Base-by-base conservation (phyloP, 441 rosid genomes). In the Pelargonium fulgidum region DNA sequence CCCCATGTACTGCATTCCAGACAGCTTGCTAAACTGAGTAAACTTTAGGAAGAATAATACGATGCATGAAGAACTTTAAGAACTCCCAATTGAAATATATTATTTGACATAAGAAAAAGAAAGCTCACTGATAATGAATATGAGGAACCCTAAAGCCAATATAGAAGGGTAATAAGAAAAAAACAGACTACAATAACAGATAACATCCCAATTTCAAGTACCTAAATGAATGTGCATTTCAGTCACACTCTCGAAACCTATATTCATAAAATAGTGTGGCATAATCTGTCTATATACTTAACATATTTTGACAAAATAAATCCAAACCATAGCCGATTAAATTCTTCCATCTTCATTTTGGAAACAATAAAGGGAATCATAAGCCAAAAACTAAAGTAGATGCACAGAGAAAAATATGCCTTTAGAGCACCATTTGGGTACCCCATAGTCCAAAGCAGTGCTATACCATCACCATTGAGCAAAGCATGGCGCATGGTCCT, bases 1-100 rank as follows among this genome's bases (percentile, higher is more conserved):
- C 98, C 74, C 97, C 97, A 70, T 95, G 99, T 65, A 95, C 99
- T 95, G 92, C 84, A 75, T 69, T 75, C 61, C 78, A 68, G 69
- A 74, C 65, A 70, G 26, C 39, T 61, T 61, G 22, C 13, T 61
- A 61, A 7, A 10, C 39, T 61, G 29, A 61, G 64, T 12, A 22
- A 61, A 47, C n/a, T 47, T 47, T 47, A 47, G 2, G 4, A 11
- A 1, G 5, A 44, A 44, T 44, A 44, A 44, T 7, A 47, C 5
- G 54, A 26, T 61, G 24, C 36, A 22, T 12, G 64, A 10, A 24
- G 36, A 61, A 61, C 54, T 47, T 47, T 12, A 47, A 47, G 39
- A 61, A 22, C 39, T 61, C 33, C 12, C 6, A 47, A 47, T 0
- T 13, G 14, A 47, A 44, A 7, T 44, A 44, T 13, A 11, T 44